Evolutionary conservation across 768 basidiomycete species (phyloP).

Genomic region (Lactifluus volemus): DNA sequence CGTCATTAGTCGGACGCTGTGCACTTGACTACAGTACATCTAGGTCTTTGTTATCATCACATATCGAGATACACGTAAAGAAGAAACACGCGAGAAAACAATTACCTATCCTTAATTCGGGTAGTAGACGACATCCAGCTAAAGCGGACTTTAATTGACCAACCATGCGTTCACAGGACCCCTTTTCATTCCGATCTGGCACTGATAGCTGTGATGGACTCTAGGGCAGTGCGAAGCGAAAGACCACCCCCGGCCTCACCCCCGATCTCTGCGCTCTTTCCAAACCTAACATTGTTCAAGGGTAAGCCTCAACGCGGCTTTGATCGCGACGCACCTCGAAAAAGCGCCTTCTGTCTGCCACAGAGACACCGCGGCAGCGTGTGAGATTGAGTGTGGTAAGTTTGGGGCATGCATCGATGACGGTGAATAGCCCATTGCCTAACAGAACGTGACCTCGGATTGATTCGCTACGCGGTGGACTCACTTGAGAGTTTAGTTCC

Average conservation of each 20-base stretch:
- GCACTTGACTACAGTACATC: background rate
- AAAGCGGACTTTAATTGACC: background rate
- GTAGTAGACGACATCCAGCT: background rate
- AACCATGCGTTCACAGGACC: background rate
- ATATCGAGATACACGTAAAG: background rate
- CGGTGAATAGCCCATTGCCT: constrained; percentile 47
- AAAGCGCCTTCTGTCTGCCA: constrained; percentile 53
- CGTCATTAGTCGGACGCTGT: background rate
- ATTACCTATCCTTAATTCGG: no score
- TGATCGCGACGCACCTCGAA: constrained; percentile 41
- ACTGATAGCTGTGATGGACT: background rate
- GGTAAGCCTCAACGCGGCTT: background rate
- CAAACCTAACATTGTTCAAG: constrained; percentile 2
- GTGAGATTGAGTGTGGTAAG: constrained; percentile 54
- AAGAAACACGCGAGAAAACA: background rate
- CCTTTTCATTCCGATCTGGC: background rate
- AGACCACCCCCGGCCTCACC: background rate
- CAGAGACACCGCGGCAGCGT: constrained; percentile 53
- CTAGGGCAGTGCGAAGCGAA: background rate
- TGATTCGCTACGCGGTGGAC: constrained; percentile 16
- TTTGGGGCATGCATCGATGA: constrained; percentile 48
- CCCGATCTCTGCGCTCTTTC: background rate
- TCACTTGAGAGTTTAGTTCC: constrained; percentile 54
- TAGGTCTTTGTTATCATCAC: background rate
- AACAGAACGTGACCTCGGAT: background rate